Evolutionary conservation across 1,284 basidiomycete species (phyloP), one percentile per base, ranked within the genome.

Genomic region (Neolentinus lepideus): DNA sequence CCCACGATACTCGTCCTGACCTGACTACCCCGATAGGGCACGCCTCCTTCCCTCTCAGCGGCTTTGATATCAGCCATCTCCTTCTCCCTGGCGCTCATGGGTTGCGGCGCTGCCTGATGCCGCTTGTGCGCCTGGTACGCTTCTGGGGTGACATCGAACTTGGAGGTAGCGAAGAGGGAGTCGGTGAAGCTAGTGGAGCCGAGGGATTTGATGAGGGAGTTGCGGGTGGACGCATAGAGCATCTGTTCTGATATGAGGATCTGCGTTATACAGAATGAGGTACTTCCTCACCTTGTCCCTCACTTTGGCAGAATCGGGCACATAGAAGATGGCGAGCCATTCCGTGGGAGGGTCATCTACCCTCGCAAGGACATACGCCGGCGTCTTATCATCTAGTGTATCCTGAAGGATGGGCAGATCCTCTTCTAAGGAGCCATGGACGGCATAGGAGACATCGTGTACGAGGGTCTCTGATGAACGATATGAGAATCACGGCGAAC

Each of bases 221-320:
- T 76, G 53, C 92, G 83, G 0, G 88, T 86, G 1, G 92, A 88
- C n/a, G 93, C 93, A 68, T 95, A 94, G 26, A 96, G 75, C 93
- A 95, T 96, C 89, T 96, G 22, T 12, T 16, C 29, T 21, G n/a
- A 53, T 11, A n/a, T 43, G 38, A 26, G 22, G 22, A 25, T 14
- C 3, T 21, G 22, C 14, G 3, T 14, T 8, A 6, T n/a, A 50
- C 8, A 21, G 12, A 50, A 26, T 25, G 47, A n/a, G 3, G 35
- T 22, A 2, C 48, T 26, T 16, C 57, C 66, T 55, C 62, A 84
- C 90, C 80, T 92, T 92, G 69, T 90, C 84, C 66, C 86, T 76
- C 55, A 91, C 78, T 69, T 79, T 84, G 27, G 89, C 88, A 25
- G 75, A 67, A 57, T 92, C 89, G 1, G 89, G 89, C 9, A 92